Base-by-base conservation (phyloP, 2,329 filamentous ascomycete species). In the Fusarium globosum region DNA sequence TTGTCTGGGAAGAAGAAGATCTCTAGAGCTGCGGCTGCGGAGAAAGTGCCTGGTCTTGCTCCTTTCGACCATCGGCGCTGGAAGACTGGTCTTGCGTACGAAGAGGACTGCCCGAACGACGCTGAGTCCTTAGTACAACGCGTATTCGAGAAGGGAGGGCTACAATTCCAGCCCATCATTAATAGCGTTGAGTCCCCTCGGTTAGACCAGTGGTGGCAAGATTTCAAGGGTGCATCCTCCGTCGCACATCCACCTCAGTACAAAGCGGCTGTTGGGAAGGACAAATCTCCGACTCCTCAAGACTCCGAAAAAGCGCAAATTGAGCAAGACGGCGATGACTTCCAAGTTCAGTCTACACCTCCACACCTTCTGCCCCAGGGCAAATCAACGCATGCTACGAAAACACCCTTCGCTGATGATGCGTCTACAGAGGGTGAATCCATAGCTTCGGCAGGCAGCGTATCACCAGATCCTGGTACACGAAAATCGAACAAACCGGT, bases 201-300 rank as follows among this genome's bases (percentile, higher is more conserved):
- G 7, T 75, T 88, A 14, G 83, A 87, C 69, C 79, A 81, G 51
- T 90, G 88, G 88, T 89, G 87, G 87, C 81, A 76, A 26, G 80
- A 80, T 43, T 82, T 89, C 35, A 75, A 77, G 51, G 80, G 80
- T 4, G 79, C 78, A 30, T 76, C 77, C 18, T 79, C 75, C 38
- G 58, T 69, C 13, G 59, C 71, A 35, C 72, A 73, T 23, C 75
- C 68, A 52, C 71, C 68, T 30, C 74, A 76, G 51, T 21, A 48
- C 15, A 68, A 71, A 55, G 45, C 55, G 33, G 28, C 52, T 74
- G 35, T 72, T 57, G 15, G 39, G 23, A 52, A 39, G 12, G 49
- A 58, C 51, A 69, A 49, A 21, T 61, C 66, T 2, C 59, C 76
- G 2, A 68, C 75, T 9, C 67, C 71, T 21, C 51, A 68, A 15